These are phyloP conservation scores for Pseudogymnoascus sp. DNA, from an alignment of 2,329 filamentous ascomycete genomes.

Conservation along the genomic window DNA sequence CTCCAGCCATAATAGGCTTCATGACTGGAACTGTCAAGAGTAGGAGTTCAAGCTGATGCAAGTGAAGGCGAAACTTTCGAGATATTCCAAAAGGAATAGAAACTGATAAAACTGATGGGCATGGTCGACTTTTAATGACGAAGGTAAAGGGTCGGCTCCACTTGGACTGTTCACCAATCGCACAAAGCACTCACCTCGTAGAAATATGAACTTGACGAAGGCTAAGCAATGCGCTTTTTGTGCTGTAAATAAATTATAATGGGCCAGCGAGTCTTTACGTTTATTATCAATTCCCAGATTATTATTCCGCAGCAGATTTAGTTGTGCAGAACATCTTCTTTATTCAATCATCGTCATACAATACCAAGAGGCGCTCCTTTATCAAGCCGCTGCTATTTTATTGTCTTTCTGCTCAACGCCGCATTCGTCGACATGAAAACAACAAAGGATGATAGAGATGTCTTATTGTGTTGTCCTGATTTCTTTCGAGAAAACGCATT, in stretches of 20 bases:
- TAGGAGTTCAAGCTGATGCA: not conserved
- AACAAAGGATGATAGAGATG: not conserved
- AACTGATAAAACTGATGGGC: not conserved
- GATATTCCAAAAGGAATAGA: not conserved
- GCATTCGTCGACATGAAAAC: not conserved
- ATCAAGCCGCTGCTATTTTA: not conserved
- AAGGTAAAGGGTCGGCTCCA: not conserved
- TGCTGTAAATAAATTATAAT: not conserved
- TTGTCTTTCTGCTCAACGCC: not conserved
- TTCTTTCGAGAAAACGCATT: not conserved
- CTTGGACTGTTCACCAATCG: not conserved
- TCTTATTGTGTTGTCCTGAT: not conserved
- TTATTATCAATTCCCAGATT: not conserved
- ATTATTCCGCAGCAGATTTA: too few relatives aligned
- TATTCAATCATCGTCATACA: too few relatives aligned
- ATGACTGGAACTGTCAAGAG: not conserved
- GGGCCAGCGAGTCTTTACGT: not conserved
- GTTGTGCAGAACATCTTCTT: too few relatives aligned
- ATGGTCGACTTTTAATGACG: not conserved
- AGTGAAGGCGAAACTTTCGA: not conserved
- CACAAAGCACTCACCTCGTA: not conserved
- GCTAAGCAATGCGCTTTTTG: not conserved
- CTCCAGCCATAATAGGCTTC: not conserved
- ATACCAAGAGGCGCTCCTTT: not conserved
- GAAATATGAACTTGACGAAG: not conserved